Evolutionary conservation across 345 rosid genomes (phyloP).

Genomic region (Combretum micranthum): DNA sequence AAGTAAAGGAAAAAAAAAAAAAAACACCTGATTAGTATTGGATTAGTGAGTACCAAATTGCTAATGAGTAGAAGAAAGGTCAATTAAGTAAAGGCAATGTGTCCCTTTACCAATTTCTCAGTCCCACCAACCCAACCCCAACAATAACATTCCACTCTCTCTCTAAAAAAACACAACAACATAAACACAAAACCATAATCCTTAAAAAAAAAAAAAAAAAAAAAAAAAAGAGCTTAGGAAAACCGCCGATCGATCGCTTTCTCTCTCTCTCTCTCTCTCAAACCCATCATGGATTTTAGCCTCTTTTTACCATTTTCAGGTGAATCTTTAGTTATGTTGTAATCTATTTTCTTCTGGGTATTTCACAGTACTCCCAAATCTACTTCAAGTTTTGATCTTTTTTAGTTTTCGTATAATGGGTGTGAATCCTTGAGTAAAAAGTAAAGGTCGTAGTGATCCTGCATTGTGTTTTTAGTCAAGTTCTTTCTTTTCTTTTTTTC

Average conservation of each 20-base stretch:
- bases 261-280: background rate
- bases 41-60: no score
- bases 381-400: no score
- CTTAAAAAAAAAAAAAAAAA: background rate
- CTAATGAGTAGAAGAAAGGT: no score
- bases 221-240: background rate
- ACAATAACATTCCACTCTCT: background rate
- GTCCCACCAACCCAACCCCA: conserved; percentile 15
- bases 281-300: conserved; percentile 13
- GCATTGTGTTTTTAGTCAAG: no score
- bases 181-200: conserved; percentile 2
- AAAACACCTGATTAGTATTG: no score
- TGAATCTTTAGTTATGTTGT: background rate
- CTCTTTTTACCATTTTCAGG: conserved; percentile 4
- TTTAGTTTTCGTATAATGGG: no score
- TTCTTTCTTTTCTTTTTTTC: no score
- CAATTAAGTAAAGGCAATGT: background rate
- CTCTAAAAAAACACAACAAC: background rate
- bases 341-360: conserved; percentile 4
- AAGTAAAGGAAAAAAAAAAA: no score
- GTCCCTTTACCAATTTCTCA: conserved; percentile 28
- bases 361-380: no score
- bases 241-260: no score
- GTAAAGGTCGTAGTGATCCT: no score
- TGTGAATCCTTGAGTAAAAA: no score